These are phyloP conservation scores for Conidiobolus incongruus DNA, from an alignment of 371 early-diverging fungal genomes.

Conservation along the genomic window DNA sequence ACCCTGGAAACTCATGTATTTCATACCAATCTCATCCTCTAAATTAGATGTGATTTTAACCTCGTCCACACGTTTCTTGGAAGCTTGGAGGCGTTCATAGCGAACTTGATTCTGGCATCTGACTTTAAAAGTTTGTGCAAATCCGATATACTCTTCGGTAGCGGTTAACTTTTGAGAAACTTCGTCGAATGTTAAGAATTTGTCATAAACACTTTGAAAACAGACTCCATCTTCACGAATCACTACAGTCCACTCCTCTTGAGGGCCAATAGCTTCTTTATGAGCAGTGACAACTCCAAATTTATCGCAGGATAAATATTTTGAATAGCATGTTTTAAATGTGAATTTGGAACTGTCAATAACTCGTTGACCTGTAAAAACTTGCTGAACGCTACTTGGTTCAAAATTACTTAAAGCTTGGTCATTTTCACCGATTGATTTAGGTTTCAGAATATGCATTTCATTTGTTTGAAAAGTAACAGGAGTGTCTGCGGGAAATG, in stretches of 20 bases:
- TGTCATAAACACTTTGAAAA: slow-evolving; percentile 30
- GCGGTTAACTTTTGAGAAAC: slow-evolving; percentile 21
- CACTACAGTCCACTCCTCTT: slow-evolving; percentile 55
- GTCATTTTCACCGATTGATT: not conserved
- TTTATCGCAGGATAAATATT: slow-evolving; percentile 57
- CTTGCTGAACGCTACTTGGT: slow-evolving; percentile 40
- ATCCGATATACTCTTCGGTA: slow-evolving; percentile 47
- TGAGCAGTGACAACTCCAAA: slow-evolving; percentile 50
- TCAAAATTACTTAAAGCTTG: slow-evolving; percentile 14
- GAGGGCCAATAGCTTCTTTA: slow-evolving; percentile 51
- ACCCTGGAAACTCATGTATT: slow-evolving; percentile 23
- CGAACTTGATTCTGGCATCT: slow-evolving; percentile 35
- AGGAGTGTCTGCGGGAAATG: too few species aligned
- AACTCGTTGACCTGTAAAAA: slow-evolving; percentile 35
- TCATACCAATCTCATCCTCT: not conserved
- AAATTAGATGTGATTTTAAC: not conserved
- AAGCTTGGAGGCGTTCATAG: slow-evolving; percentile 6
- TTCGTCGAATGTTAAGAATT: slow-evolving; percentile 34
- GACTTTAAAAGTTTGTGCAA: slow-evolving; percentile 42
- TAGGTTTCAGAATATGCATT: too few species aligned
- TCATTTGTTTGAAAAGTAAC: too few species aligned
- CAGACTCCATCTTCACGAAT: slow-evolving; percentile 48
- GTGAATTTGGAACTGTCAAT: slow-evolving; percentile 25
- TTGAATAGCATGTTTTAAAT: slow-evolving; percentile 37
- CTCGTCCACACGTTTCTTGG: not conserved